Base-by-base conservation (phyloP, 176 grass and related monocot species). In the Musa troglodytarum region DNA sequence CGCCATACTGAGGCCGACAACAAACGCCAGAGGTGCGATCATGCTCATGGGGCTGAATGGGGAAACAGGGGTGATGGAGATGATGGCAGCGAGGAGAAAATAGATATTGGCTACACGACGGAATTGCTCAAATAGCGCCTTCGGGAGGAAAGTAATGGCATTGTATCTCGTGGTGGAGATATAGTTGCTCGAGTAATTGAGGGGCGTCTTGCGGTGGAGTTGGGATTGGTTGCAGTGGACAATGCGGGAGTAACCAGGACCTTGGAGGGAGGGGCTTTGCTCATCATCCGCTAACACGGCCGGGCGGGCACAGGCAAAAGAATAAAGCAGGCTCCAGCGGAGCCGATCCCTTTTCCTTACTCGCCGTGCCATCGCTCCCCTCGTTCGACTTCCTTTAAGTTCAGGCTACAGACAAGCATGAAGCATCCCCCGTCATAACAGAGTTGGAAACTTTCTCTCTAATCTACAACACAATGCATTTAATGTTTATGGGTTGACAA, bases 81-180 rank as follows among this genome's bases (percentile, higher is more conserved):
- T 79, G 75, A 99, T 86, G 12, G 95, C 95, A 22, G 95, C 92
- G 63, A 99, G 79, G 62, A 99, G 87, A 76, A 99, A 99, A 72
- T 94, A 99, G 73, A 94, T 64, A 78, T 99, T 99, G 65, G 95
- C 95, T 65, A 94, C 91, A 24, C 95, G 84, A 8, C 95, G 86
- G 86, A 99, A 99, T 82, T 99, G 95, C 78, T 99, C 95, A 65
- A 99, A 99, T 52, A 99, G 83, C 78, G 95, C 95, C 79, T 99
- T 99, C 26, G 95, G 95, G 64, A 99, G 63, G 81, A 99, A 99
- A 58, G 90, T 99, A 69, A 92, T 52, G 26, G 87, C 23, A 83
- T 99, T 99, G 76, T 99, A 99, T 80, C 93, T 99, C 82, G 95
- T 99, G 63, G 95, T 99, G 72, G 88, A 86, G 78, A 94, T 89